phyloP scores from a whole-genome alignment of 177 flowering plant species.

The Vitis hybrid region DNA sequence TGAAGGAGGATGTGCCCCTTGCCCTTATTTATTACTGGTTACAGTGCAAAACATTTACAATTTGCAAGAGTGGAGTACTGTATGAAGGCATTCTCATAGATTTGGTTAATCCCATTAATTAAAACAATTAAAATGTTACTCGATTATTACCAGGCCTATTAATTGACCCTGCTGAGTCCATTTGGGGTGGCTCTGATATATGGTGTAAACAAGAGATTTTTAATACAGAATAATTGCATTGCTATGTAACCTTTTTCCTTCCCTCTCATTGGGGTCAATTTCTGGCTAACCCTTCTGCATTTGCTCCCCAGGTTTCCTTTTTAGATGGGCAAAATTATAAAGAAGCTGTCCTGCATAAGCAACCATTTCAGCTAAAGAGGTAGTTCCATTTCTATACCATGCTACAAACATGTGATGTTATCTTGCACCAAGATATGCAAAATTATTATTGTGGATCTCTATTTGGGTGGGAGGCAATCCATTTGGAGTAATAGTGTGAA shows the following conservation, averaged over 20 bases:
- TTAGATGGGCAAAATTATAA: conserved; percentile 59
- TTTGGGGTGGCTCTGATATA: background rate
- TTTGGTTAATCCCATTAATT: too few relatives aligned
- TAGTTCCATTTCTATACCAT: conserved; percentile 17
- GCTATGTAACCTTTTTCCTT: background rate
- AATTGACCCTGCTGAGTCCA: background rate
- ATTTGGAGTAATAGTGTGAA: background rate
- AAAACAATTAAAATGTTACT: background rate
- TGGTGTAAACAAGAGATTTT: background rate
- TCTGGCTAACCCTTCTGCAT: background rate
- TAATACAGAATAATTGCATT: background rate
- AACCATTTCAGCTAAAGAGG: conserved; percentile 85
- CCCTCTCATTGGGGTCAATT: background rate
- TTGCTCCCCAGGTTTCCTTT: conserved; percentile 62
- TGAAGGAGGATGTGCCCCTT: background rate
- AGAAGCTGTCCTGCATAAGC: conserved; percentile 52
- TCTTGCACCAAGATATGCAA: background rate
- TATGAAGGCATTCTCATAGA: too few relatives aligned
- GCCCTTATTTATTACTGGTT: background rate
- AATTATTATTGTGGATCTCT: background rate
- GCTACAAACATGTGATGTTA: background rate
- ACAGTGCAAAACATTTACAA: background rate
- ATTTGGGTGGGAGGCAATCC: background rate
- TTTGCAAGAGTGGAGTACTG: background rate
- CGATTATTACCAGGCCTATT: background rate